Conservation (phyloP, 2,329 filamentous ascomycete species). For the Talaromyces sp. region DNA sequence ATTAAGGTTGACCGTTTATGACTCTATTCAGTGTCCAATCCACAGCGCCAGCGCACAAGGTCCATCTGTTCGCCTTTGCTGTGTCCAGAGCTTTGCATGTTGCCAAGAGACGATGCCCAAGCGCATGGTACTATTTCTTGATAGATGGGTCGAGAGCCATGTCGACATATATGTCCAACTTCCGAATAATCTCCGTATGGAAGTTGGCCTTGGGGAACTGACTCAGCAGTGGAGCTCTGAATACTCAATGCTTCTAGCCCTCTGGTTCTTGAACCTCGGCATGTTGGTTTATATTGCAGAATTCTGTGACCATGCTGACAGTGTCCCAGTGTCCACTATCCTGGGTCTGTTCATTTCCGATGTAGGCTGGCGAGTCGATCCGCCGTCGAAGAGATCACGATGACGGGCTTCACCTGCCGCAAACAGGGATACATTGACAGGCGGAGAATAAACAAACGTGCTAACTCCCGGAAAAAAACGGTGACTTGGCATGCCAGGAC, state of each 20-base stretch:
- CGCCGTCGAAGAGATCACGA: too few relatives aligned
- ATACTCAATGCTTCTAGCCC: too few relatives aligned
- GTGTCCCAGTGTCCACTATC: too few relatives aligned
- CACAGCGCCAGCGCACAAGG: too few relatives aligned
- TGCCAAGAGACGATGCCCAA: neutral
- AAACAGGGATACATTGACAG: neutral
- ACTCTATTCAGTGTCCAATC: neutral
- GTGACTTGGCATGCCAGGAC: too few relatives aligned
- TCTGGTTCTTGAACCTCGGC: neutral
- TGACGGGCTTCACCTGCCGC: neutral
- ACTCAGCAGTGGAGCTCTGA: too few relatives aligned
- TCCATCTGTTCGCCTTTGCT: neutral
- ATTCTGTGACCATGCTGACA: neutral
- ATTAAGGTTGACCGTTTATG: neutral
- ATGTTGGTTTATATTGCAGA: neutral
- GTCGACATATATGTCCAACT: too few relatives aligned
- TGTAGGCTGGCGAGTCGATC: neutral
- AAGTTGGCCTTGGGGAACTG: too few relatives aligned
- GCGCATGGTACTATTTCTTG: neutral
- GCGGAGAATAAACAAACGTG: neutral
- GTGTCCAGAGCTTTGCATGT: neutral
- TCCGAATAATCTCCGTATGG: too few relatives aligned
- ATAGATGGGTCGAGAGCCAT: too few relatives aligned
- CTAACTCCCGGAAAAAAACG: too few relatives aligned
- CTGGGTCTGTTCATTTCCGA: too few relatives aligned